A percentile compares a stretch with the other conserved stretches of the same genome.
These are phyloP conservation scores for Brasenia schreberi DNA, from an alignment of 164 flowering plant species.

Conservation along the genomic window DNA sequence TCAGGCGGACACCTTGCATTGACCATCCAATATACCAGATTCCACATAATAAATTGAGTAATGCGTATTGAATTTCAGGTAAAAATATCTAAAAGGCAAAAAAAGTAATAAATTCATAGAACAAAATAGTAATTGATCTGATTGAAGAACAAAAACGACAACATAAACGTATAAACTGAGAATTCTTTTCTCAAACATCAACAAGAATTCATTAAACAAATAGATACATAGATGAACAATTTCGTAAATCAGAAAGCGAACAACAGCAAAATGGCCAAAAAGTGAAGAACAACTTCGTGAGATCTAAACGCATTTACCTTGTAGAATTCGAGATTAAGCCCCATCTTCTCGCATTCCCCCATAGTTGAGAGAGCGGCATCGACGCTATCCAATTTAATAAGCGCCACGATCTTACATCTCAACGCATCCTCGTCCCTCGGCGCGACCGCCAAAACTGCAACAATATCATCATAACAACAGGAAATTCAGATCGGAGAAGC, in stretches of 20 bases:
- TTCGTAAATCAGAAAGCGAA: not conserved
- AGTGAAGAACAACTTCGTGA: not conserved
- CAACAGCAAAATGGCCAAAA: too few species aligned
- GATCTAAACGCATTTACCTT: slow-evolving; percentile 28
- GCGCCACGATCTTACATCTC: slow-evolving; percentile 72
- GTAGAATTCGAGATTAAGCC: slow-evolving; percentile 45
- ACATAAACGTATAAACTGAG: not conserved
- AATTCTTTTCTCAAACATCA: not conserved
- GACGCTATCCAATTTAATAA: slow-evolving; percentile 48
- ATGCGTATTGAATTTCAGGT: too few species aligned
- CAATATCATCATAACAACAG: not conserved
- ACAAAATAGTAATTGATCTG: not conserved
- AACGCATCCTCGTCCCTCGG: slow-evolving; percentile 85
- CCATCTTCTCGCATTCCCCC: slow-evolving; percentile 23
- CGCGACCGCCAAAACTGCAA: slow-evolving; percentile 47
- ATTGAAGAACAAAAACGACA: not conserved
- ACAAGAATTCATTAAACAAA: not conserved
- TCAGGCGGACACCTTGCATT: too few species aligned
- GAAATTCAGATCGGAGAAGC: not conserved
- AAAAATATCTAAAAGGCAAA: too few species aligned
- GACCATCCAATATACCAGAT: too few species aligned
- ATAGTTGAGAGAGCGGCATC: slow-evolving; percentile 53
- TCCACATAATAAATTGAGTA: too few species aligned
- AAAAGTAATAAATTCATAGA: not conserved
- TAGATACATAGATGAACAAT: not conserved